phyloP scores from a whole-genome alignment of 73 alveolate species.

The Paramecium biaurelia region DNA sequence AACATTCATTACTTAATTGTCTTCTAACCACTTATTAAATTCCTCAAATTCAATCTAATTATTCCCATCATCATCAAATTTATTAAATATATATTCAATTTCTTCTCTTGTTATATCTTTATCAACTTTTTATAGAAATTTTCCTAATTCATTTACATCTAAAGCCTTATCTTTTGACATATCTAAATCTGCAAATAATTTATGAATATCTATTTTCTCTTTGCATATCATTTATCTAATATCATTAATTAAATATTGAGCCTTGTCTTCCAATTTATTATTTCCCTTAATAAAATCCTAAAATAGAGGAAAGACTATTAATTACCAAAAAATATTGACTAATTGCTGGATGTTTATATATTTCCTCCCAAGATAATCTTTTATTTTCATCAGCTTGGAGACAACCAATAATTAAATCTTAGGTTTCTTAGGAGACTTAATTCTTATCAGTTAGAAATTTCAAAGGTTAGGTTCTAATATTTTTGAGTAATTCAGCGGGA shows the following conservation, averaged over 20 bases:
- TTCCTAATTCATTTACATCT: constrained; percentile 60
- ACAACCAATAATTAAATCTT: constrained; percentile 54
- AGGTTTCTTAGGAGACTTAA: constrained; percentile 39
- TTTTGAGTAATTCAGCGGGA: constrained; percentile 10
- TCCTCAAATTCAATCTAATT: constrained; percentile 61
- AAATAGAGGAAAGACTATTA: neutral
- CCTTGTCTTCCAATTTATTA: constrained; percentile 60
- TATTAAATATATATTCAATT: constrained; percentile 61
- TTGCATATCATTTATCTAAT: constrained; percentile 57
- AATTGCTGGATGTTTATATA: constrained; percentile 61
- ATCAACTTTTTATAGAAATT: constrained; percentile 52
- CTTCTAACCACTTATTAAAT: constrained; percentile 64
- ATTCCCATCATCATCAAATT: constrained; percentile 65
- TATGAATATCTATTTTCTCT: constrained; percentile 54
- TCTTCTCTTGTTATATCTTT: constrained; percentile 59
- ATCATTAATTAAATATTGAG: constrained; percentile 59
- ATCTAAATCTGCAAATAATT: constrained; percentile 57
- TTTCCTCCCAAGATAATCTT: constrained; percentile 61
- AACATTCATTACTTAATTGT: constrained; percentile 26
- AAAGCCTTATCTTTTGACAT: constrained; percentile 61
- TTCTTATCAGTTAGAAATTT: constrained; percentile 9
- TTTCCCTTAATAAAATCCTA: constrained; percentile 45
- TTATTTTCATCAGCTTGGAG: constrained; percentile 51
- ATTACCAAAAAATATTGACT: neutral
- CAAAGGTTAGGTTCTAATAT: neutral